Evolutionary conservation across 1,139 yeast genomes (phyloP).

Genomic region (Lodderomyces metapsilosis): DNA sequence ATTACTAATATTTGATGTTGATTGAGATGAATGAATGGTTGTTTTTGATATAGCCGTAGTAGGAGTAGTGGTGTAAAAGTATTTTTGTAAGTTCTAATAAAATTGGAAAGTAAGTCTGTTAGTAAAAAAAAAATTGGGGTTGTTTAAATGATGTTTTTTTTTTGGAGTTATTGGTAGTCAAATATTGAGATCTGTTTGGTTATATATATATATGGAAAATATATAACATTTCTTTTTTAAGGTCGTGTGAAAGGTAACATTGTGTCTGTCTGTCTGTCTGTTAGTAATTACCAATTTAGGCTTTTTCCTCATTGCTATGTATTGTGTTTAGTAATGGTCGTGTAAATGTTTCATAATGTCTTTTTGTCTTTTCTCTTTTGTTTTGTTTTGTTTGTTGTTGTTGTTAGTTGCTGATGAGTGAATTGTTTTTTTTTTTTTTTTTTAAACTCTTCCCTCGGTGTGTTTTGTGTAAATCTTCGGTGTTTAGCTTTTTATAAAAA

Average conservation of each 20-base stretch:
- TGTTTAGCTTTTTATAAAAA: not conserved
- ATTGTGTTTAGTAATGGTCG: slow-evolving; percentile 1
- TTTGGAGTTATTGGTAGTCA: too few species aligned
- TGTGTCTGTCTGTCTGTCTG: not conserved
- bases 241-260: slow-evolving; percentile 6
- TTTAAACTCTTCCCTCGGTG: too few species aligned
- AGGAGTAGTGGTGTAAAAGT: slow-evolving; percentile 8
- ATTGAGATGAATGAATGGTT: slow-evolving; percentile 9
- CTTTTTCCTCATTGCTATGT: not conserved
- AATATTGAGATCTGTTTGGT: too few species aligned
- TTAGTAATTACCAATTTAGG: not conserved
- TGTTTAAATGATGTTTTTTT: too few species aligned
- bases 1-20: not conserved
- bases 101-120: too few species aligned
- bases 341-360: not conserved
- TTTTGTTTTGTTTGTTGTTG: not conserved
- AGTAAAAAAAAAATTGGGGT: slow-evolving; percentile 4
- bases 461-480: not conserved
- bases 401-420: too few species aligned
- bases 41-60: slow-evolving; percentile 13
- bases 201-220: too few species aligned
- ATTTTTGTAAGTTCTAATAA: slow-evolving; percentile 10
- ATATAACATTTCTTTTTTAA: too few species aligned
- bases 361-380: not conserved
- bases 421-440: too few species aligned